These are phyloP conservation scores for Suillus plorans DNA, from an alignment of 768 basidiomycete genomes.

Conservation along the genomic window DNA sequence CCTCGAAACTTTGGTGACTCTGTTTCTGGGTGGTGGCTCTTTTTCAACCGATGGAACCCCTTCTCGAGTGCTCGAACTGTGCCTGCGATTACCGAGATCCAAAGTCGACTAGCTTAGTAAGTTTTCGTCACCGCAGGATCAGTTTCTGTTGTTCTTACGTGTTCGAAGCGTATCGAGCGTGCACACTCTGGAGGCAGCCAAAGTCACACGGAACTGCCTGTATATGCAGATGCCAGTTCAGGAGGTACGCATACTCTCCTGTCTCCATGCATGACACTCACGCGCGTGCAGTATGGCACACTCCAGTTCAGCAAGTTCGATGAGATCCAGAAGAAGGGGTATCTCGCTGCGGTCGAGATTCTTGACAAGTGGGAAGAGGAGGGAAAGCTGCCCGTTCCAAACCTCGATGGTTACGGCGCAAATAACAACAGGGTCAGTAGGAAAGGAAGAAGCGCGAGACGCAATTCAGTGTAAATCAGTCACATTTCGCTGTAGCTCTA, in stretches of 20 bases:
- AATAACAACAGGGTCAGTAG: slow-evolving; percentile 44
- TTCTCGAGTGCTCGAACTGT: slow-evolving; percentile 76
- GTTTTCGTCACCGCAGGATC: slow-evolving; percentile 30
- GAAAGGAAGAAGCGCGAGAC: slow-evolving; percentile 74
- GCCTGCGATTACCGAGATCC: slow-evolving; percentile 91
- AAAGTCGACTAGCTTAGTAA: slow-evolving; percentile 92
- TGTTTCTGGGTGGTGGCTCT: slow-evolving; percentile 94
- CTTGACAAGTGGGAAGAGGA: slow-evolving; percentile 81
- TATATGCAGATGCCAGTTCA: slow-evolving; percentile 97
- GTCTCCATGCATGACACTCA: neutral
- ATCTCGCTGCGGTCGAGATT: slow-evolving; percentile 66
- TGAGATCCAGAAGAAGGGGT: slow-evolving; percentile 84
- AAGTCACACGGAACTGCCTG: slow-evolving; percentile 80
- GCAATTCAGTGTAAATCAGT: slow-evolving; percentile 59
- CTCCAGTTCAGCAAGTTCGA: slow-evolving; percentile 88
- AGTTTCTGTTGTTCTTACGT: slow-evolving; percentile 10
- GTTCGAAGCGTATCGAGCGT: slow-evolving; percentile 85
- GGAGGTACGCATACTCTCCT: slow-evolving; percentile 49
- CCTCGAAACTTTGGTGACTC: slow-evolving; percentile 94
- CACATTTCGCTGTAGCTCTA: neutral
- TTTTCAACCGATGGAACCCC: slow-evolving; percentile 92
- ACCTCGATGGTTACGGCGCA: slow-evolving; percentile 56
- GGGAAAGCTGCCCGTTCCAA: slow-evolving; percentile 75
- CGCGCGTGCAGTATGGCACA: slow-evolving; percentile 70
- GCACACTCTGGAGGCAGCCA: slow-evolving; percentile 94